phyloP scores from a whole-genome alignment of 306 rosid species.

The Canavalia ensiformis region DNA sequence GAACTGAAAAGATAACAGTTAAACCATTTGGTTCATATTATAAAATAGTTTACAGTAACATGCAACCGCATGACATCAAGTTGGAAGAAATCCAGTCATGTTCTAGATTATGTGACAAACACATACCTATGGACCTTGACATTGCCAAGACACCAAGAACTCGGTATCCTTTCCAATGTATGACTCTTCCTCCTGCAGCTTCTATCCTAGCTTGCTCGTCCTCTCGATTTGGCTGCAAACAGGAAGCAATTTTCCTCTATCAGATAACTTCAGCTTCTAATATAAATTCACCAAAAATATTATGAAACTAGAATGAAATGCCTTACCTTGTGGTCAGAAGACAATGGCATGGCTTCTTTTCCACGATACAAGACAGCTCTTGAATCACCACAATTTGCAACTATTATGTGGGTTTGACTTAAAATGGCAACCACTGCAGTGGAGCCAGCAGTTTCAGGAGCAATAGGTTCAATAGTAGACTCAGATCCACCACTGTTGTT shows the following conservation, averaged over 20 bases:
- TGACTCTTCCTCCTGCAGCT: constrained; percentile 88
- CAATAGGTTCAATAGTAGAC: constrained; percentile 54
- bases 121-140: constrained; percentile 89
- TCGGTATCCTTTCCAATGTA: constrained; percentile 82
- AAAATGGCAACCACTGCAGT: constrained; percentile 84
- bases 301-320: constrained; percentile 32
- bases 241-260: constrained; percentile 32
- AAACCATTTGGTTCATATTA: constrained; percentile 15
- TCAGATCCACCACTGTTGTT: constrained; percentile 49
- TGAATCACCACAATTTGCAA: constrained; percentile 88
- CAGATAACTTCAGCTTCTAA: constrained; percentile 21
- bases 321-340: constrained; percentile 85
- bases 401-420: constrained; percentile 65
- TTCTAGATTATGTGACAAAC: constrained; percentile 27
- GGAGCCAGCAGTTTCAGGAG: constrained; percentile 85
- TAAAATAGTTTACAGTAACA: constrained; percentile 3
- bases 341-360: constrained; percentile 71
- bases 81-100: constrained; percentile 33
- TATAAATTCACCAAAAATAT: constrained; percentile 31
- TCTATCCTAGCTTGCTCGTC: constrained; percentile 82
- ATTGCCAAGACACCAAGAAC: constrained; percentile 88
- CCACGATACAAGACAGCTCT: constrained; percentile 84
- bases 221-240: constrained; percentile 78
- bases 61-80: constrained; percentile 6
- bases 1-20: neutral